These are phyloP conservation scores for Alternaria dauci DNA, from an alignment of 2,329 filamentous ascomycete species.

Conservation along the genomic window DNA sequence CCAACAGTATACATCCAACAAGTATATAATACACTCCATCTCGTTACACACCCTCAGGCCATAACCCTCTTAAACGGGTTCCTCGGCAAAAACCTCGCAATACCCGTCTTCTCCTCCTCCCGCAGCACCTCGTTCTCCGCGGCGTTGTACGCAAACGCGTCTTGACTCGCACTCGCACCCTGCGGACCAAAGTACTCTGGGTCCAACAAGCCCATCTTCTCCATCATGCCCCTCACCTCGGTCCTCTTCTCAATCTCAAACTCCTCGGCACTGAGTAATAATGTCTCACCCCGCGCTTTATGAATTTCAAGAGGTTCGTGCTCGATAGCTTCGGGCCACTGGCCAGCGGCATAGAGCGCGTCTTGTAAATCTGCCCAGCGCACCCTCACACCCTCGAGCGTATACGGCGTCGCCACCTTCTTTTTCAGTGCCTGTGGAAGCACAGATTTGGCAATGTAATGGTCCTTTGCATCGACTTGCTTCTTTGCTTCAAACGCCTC, in stretches of 20 bases:
- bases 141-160: background rate
- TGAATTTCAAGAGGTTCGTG: constrained; percentile 34
- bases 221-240: constrained; percentile 29
- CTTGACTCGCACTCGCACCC: background rate
- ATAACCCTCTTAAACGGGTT: constrained; percentile 32
- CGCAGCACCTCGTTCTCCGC: background rate
- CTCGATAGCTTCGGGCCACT: constrained; percentile 34
- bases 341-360: constrained; percentile 34
- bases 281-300: constrained; percentile 15
- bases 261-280: constrained; percentile 28
- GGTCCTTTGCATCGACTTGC: constrained; percentile 18
- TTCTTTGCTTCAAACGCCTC: constrained; percentile 35
- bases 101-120: constrained; percentile 3
- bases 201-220: constrained; percentile 11
- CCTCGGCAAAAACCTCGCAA: constrained; percentile 21
- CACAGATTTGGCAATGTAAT: constrained; percentile 36
- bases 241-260: constrained; percentile 27
- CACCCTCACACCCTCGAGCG: constrained; percentile 37
- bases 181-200: background rate
- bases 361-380: constrained; percentile 48
- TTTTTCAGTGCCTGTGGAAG: constrained; percentile 32
- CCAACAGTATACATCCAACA: background rate
- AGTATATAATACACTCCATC: too few relatives aligned
- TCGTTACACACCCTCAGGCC: constrained; percentile 6
- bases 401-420: constrained; percentile 30